A percentile compares a stretch with the other conserved stretches of the same genome.
Conservation (phyloP, 768 basidiomycete species). For the Termitomyces bulborhizus region DNA sequence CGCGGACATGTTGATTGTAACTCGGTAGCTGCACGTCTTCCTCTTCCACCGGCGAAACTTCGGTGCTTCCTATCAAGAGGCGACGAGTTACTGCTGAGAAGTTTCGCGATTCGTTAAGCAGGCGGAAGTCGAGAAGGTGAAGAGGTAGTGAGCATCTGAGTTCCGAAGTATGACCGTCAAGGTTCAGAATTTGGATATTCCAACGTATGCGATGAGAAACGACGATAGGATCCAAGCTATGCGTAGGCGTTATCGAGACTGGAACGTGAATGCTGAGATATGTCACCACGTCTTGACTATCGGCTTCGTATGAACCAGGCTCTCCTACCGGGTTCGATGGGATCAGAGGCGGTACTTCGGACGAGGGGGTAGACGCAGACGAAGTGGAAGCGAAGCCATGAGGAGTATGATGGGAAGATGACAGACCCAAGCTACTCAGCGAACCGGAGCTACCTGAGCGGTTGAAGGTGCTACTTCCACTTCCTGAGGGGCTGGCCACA, state of each 20-base stretch:
- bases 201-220: conserved; percentile 78
- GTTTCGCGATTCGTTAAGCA: conserved; percentile 70
- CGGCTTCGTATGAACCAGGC: not conserved
- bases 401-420: not conserved
- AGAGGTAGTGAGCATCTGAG: conserved; percentile 92
- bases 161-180: conserved; percentile 90
- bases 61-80: conserved; percentile 45
- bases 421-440: conserved; percentile 2
- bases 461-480: not conserved
- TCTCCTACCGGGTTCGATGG: not conserved
- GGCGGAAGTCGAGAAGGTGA: conserved; percentile 67
- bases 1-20: conserved; percentile 84
- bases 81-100: conserved; percentile 73
- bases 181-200: conserved; percentile 74
- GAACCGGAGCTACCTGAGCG: conserved; percentile 7
- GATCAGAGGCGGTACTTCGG: not conserved
- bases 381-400: conserved; percentile 3
- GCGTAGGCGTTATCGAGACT: conserved; percentile 57
- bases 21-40: conserved; percentile 80
- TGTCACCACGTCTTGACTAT: conserved; percentile 45
- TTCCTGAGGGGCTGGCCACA: conserved; percentile 6
- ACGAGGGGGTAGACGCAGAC: not conserved
- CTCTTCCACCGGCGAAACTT: conserved; percentile 33
- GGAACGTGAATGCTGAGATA: conserved; percentile 59
- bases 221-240: conserved; percentile 66